Conservation (phyloP, 2,329 filamentous ascomycete species). For the Pseudocercospora pini-densiflorae region DNA sequence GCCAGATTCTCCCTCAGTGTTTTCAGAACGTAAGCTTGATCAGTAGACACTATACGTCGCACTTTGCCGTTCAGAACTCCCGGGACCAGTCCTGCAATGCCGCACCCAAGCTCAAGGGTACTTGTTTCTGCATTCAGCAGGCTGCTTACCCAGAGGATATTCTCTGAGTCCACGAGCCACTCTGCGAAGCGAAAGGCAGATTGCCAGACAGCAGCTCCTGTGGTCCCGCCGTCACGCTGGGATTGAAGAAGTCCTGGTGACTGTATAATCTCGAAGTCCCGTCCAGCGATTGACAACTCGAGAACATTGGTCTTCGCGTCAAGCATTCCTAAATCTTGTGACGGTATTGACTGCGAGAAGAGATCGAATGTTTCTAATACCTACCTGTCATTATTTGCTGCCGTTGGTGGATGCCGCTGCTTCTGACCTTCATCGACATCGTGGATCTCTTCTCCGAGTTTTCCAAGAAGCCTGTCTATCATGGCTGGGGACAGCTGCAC, state of each 20-base stretch:
- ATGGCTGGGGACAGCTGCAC: too few relatives aligned
- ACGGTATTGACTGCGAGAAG: conserved; percentile 76
- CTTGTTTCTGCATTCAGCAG: conserved; percentile 61
- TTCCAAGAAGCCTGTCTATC: conserved; percentile 23
- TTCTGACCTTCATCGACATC: conserved; percentile 33
- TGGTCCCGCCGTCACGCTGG: conserved; percentile 72
- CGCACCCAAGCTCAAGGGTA: conserved; percentile 85
- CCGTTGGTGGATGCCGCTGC: background rate
- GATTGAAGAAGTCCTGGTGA: conserved; percentile 83
- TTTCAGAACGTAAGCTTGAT: conserved; percentile 83
- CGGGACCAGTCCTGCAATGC: conserved; percentile 80
- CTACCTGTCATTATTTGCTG: conserved; percentile 23
- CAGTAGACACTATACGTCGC: conserved; percentile 74
- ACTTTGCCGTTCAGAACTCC: conserved; percentile 68
- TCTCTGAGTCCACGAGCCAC: conserved; percentile 71
- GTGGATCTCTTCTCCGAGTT: conserved; percentile 26
- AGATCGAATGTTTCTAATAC: conserved; percentile 80
- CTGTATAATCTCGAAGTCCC: conserved; percentile 78
- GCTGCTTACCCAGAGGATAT: conserved; percentile 63
- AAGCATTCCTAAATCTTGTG: conserved; percentile 82
- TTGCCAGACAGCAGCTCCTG: conserved; percentile 85
- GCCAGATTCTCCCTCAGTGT: conserved; percentile 76
- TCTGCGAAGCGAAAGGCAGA: conserved; percentile 81
- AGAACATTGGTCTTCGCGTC: conserved; percentile 70
- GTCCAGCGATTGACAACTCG: conserved; percentile 59